Evolutionary conservation across 1,284 basidiomycete genomes (phyloP).

Genomic region (Cryptococcus deneoformans): DNA sequence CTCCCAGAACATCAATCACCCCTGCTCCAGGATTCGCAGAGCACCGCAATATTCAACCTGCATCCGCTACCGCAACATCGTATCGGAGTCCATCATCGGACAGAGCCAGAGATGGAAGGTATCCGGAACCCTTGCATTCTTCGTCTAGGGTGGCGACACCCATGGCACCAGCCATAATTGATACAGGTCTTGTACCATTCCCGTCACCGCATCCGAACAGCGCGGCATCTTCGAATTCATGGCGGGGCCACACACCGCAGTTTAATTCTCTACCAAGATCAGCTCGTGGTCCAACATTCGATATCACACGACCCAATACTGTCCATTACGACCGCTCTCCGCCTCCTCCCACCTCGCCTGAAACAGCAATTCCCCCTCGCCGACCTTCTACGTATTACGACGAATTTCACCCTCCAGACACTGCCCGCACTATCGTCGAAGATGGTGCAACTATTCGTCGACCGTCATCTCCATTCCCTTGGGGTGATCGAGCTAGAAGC

Average conservation of each 20-base stretch:
- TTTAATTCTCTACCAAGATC: conserved; percentile 9
- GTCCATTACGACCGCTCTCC: conserved; percentile 30
- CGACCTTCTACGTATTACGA: conserved; percentile 33
- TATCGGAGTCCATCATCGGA: conserved; percentile 23
- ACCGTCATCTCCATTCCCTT: conserved; percentile 3
- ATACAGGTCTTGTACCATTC: conserved; percentile 24
- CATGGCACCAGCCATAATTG: not conserved
- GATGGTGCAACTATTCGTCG: not conserved
- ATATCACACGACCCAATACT: conserved; percentile 16
- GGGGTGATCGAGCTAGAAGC: conserved; percentile 20
- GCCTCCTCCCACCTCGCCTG: conserved; percentile 27
- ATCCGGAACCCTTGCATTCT: conserved; percentile 25
- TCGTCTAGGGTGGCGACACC: conserved; percentile 9
- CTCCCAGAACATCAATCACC: conserved; percentile 18
- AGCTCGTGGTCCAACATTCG: conserved; percentile 5
- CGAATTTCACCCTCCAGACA: conserved; percentile 16
- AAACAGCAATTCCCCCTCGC: conserved; percentile 27
- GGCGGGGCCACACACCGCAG: not conserved
- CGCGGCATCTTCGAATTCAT: not conserved
- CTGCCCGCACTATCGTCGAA: conserved; percentile 7
- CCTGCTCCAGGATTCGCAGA: conserved; percentile 16
- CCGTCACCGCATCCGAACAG: conserved; percentile 30
- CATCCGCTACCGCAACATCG: not conserved
- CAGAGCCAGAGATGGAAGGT: conserved; percentile 27
- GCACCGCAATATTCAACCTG: conserved; percentile 9